Evolutionary conservation across 768 basidiomycete genomes (phyloP), one percentile per base, ranked within the genome.

Genomic region (Tulasnella sp.): DNA sequence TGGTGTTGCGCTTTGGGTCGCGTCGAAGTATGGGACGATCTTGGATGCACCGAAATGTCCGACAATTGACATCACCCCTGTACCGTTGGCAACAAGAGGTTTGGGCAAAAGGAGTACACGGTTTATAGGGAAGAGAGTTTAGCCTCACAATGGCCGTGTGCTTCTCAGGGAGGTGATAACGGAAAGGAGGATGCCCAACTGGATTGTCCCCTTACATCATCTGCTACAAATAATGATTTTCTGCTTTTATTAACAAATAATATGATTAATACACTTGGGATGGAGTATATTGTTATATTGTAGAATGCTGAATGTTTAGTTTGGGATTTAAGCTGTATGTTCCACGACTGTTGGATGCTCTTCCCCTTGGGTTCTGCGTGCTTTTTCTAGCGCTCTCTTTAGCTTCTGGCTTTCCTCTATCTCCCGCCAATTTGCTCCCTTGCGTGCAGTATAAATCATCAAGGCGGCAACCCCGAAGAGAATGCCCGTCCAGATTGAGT

Each of bases 1-100:
- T 65, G 88, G 88, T 19, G 87, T 84, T 8, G 68, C 81, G 55
- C 77, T 91, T 41, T 90, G 85, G 84, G 74, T 86, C 21, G 82
- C 86, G 19, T 80, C 78, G 63, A 77, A 74, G 47, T 88, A 84
- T 65, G 88, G 86, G 0, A 51, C 73, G 1, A 68, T 78, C 11
- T 75, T 92, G 45, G 78, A 75, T 49, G 70, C 76, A 1, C 89
- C 88, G 0, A 60, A 73, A 30, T 92, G 89, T 65, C 89, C 89
- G 3, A 47, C 54, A n/a, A 56, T 56, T 41, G 27, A 13, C 32
- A 27, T 56, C 21, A 19, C 50, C 3, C 54, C 45, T 48, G 45
- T n/a, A 10, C 45, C 45, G 5, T 5, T 27, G n/a, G 45, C n/a
- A 5, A 48, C 7, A n/a, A 19, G 45, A 10, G n/a, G 26, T 48